These are phyloP conservation scores for Discostella pseudostelligera DNA, from an alignment of 108 stramenopile species.

Conservation along the genomic window DNA sequence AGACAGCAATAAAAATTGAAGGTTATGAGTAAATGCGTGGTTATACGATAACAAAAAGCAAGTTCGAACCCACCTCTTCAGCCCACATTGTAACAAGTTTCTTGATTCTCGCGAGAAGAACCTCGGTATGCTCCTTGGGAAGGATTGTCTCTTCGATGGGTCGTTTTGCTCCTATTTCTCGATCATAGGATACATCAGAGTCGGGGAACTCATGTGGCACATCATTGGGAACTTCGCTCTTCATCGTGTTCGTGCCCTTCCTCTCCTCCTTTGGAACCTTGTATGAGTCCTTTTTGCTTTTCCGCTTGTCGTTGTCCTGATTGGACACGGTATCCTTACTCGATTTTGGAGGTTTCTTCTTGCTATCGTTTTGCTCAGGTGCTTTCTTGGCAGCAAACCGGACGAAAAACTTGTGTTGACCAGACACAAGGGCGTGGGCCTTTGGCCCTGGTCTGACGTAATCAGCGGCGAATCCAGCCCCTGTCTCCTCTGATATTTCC, in stretches of 20 bases:
- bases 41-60: slow-evolving; percentile 23
- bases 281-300: slow-evolving; percentile 3
- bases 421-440: slow-evolving; percentile 45
- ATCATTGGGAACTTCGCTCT: slow-evolving; percentile 11
- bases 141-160: slow-evolving; percentile 36
- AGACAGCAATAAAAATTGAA: slow-evolving; percentile 2
- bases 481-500: slow-evolving; percentile 51
- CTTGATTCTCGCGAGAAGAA: slow-evolving; percentile 60
- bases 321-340: slow-evolving; percentile 15
- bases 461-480: slow-evolving; percentile 66
- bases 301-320: slow-evolving; percentile 34
- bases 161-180: slow-evolving; percentile 24
- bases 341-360: slow-evolving; percentile 37
- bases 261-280: slow-evolving; percentile 11
- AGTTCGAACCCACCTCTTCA: slow-evolving; percentile 67
- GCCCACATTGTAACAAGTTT: slow-evolving; percentile 73
- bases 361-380: slow-evolving; percentile 30
- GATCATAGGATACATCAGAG: slow-evolving; percentile 4
- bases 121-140: slow-evolving; percentile 54
- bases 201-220: slow-evolving; percentile 1
- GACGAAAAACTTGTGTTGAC: slow-evolving; percentile 58
- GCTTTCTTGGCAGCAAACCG: slow-evolving; percentile 55
- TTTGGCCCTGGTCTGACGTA: slow-evolving; percentile 66
- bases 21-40: neutral
- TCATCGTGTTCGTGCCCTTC: slow-evolving; percentile 1